Conservation (phyloP, 2,329 filamentous ascomycete species). For the Talaromyces albobiverticillius region DNA sequence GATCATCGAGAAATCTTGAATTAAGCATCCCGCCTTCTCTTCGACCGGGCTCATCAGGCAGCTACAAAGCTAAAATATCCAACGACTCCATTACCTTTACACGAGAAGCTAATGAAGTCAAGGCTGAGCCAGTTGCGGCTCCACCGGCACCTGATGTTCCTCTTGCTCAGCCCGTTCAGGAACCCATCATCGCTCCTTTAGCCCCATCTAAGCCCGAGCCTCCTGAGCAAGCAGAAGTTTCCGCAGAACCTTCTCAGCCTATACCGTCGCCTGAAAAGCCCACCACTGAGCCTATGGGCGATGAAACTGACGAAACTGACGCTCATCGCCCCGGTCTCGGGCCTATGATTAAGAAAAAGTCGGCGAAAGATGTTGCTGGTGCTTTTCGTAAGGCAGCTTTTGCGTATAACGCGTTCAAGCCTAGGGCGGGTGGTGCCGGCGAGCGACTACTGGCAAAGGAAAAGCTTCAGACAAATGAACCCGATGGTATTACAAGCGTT, state of each 20-base stretch:
- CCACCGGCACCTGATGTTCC: neutral
- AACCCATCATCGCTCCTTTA: neutral
- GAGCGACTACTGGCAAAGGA: slow-evolving; percentile 69
- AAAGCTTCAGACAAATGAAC: slow-evolving; percentile 61
- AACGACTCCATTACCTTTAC: neutral
- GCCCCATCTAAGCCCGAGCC: neutral
- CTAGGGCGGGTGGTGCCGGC: slow-evolving; percentile 79
- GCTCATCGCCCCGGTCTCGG: slow-evolving; percentile 72
- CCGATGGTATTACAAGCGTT: slow-evolving; percentile 86
- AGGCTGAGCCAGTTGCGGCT: slow-evolving; percentile 2
- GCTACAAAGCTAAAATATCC: slow-evolving; percentile 5
- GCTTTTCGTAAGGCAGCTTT: slow-evolving; percentile 77
- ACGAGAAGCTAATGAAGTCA: slow-evolving; percentile 18
- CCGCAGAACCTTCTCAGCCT: slow-evolving; percentile 3
- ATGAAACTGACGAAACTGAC: slow-evolving; percentile 27
- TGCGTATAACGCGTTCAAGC: slow-evolving; percentile 73
- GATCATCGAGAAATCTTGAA: slow-evolving; percentile 17
- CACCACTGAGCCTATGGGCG: neutral
- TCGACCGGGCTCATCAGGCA: slow-evolving; percentile 20
- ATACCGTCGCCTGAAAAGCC: neutral
- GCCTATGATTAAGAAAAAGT: slow-evolving; percentile 85
- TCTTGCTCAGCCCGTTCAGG: neutral
- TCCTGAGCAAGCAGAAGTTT: slow-evolving; percentile 22
- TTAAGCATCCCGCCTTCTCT: slow-evolving; percentile 22
- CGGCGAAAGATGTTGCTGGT: slow-evolving; percentile 67